These are phyloP conservation scores for Malassezia restricta DNA, from an alignment of 1,284 basidiomycete genomes.

Conservation along the genomic window DNA sequence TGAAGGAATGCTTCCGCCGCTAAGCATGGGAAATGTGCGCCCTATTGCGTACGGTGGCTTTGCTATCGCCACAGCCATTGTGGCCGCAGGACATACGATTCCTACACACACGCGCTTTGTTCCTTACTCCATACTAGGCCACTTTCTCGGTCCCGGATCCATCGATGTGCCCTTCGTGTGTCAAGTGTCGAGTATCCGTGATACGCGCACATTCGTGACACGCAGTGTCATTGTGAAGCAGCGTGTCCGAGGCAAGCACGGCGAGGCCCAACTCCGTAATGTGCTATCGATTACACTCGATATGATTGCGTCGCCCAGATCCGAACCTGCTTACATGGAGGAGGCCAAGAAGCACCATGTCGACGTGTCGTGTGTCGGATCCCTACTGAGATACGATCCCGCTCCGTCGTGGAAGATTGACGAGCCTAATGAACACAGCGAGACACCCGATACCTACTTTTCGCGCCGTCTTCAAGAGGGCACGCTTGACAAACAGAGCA, in stretches of 20 bases:
- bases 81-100: slow-evolving; percentile 29
- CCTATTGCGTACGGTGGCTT: slow-evolving; percentile 38
- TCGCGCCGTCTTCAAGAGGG: slow-evolving; percentile 17
- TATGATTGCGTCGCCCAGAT: slow-evolving; percentile 22
- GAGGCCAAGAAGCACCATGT: background rate
- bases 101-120: slow-evolving; percentile 16
- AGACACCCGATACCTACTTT: slow-evolving; percentile 11
- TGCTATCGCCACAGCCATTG: slow-evolving; percentile 20
- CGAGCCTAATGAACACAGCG: slow-evolving; percentile 12
- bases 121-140: slow-evolving; percentile 29
- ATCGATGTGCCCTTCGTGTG: slow-evolving; percentile 22
- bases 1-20: slow-evolving; percentile 19
- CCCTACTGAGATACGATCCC: slow-evolving; percentile 17
- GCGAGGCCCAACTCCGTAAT: slow-evolving; percentile 13
- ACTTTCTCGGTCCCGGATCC: slow-evolving; percentile 28
- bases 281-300: slow-evolving; percentile 25
- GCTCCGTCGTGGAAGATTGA: slow-evolving; percentile 16
- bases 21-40: slow-evolving; percentile 29
- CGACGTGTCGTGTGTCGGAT: background rate
- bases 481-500: slow-evolving; percentile 12
- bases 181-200: slow-evolving; percentile 20
- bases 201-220: slow-evolving; percentile 31
- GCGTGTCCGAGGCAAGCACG: slow-evolving; percentile 9
- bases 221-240: slow-evolving; percentile 26
- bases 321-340: slow-evolving; percentile 1